Conservation (phyloP, 179 eudicot genomes). For the Camellia oleifera region DNA sequence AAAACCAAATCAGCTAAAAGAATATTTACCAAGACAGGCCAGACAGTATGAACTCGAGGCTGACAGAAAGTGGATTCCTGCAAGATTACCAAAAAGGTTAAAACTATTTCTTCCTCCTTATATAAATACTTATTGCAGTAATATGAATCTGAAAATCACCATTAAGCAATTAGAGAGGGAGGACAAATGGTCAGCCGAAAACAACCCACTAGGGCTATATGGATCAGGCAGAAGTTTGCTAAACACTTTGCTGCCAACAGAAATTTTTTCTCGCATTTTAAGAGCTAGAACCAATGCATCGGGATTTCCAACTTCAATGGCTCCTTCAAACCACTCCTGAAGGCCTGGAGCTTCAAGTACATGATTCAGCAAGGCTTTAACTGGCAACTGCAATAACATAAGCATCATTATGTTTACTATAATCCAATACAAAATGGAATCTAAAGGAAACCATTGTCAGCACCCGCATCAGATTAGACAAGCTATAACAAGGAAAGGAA, state of each 20-base stretch:
- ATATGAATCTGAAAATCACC: constrained; percentile 36
- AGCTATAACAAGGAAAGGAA: constrained; percentile 6
- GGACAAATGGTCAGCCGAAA: constrained; percentile 61
- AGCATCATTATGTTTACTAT: background rate
- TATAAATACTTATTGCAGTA: background rate
- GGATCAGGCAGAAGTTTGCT: constrained; percentile 79
- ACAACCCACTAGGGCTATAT: constrained; percentile 51
- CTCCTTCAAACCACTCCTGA: constrained; percentile 79
- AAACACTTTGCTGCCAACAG: constrained; percentile 39
- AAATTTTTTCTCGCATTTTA: constrained; percentile 59
- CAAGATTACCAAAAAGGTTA: constrained; percentile 16
- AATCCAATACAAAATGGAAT: background rate
- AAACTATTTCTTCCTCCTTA: background rate
- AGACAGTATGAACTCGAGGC: constrained; percentile 90
- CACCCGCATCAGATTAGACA: background rate
- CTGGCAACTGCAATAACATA: constrained; percentile 58
- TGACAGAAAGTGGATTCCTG: constrained; percentile 96
- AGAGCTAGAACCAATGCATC: constrained; percentile 89
- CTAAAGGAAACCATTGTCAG: background rate
- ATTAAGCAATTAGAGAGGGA: constrained; percentile 62
- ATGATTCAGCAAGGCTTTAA: constrained; percentile 54
- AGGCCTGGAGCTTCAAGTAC: constrained; percentile 74
- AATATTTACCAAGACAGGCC: constrained; percentile 65
- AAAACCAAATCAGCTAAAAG: constrained; percentile 59
- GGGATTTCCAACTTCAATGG: constrained; percentile 74